These are phyloP conservation scores for Hypomontagnella submonticulosa DNA, from an alignment of 495 filamentous ascomycete species.

Conservation along the genomic window DNA sequence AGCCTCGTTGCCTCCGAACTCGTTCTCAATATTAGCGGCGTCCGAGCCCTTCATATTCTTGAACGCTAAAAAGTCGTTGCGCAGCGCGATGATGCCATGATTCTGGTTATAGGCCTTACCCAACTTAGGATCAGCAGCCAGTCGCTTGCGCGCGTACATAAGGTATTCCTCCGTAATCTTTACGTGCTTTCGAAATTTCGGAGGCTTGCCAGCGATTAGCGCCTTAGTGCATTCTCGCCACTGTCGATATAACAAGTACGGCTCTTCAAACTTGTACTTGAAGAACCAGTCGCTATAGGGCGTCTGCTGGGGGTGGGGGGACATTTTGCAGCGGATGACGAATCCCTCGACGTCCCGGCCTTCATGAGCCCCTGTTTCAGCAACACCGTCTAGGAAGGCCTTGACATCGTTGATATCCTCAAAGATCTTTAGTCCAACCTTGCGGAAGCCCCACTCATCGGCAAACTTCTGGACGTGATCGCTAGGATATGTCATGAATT, in stretches of 20 bases:
- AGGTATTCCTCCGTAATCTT: constrained; percentile 94
- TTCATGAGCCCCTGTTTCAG: constrained; percentile 85
- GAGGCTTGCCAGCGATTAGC: constrained; percentile 78
- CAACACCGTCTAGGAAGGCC: constrained; percentile 81
- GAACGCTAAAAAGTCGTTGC: constrained; percentile 84
- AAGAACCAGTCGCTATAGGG: constrained; percentile 93
- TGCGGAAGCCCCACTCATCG: constrained; percentile 92
- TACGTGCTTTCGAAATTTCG: constrained; percentile 84
- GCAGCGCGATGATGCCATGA: constrained; percentile 94
- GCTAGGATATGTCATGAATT: constrained; percentile 86
- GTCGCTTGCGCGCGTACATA: constrained; percentile 76
- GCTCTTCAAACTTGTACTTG: constrained; percentile 99
- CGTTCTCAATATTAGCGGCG: constrained; percentile 58
- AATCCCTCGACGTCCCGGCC: constrained; percentile 96
- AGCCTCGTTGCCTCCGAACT: constrained; percentile 35
- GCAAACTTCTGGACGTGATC: constrained; percentile 86
- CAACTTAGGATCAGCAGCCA: constrained; percentile 71
- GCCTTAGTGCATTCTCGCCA: constrained; percentile 98
- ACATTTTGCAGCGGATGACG: constrained; percentile 87
- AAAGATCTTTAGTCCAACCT: constrained; percentile 81
- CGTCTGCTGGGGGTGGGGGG: constrained; percentile 46
- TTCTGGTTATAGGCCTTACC: constrained; percentile 78
- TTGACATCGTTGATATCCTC: constrained; percentile 78
- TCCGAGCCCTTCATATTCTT: constrained; percentile 87
- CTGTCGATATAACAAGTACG: constrained; percentile 97